Conservation (phyloP, 106 monocot genomes). For the Acorus gramineus region DNA sequence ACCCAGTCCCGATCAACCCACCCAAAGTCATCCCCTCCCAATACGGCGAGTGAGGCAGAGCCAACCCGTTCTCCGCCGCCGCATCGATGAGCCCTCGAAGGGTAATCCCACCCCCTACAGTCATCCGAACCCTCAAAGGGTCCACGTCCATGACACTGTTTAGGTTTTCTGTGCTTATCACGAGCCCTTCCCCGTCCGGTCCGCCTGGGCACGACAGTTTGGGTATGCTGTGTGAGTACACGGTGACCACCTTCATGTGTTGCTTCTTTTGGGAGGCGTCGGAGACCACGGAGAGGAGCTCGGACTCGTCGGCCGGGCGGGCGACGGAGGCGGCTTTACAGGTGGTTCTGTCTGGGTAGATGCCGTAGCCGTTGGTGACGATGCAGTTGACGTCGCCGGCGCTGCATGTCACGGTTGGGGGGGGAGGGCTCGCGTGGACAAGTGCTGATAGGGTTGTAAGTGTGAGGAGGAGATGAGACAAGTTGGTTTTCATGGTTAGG, state of each 20-base stretch:
- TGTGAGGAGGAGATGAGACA: no score
- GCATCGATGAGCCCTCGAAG: slow-evolving; percentile 24
- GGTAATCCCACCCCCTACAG: slow-evolving; percentile 28
- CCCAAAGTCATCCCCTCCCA: slow-evolving; percentile 47
- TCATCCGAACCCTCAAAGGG: slow-evolving; percentile 7
- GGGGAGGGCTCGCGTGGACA: slow-evolving; percentile 11
- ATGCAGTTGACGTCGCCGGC: slow-evolving; percentile 26
- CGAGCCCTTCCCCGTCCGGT: slow-evolving; percentile 8
- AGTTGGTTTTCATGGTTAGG: no score
- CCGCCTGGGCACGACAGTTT: slow-evolving; percentile 55
- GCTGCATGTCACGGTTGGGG: slow-evolving; percentile 18
- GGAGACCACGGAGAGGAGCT: slow-evolving; percentile 30
- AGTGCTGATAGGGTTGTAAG: no score
- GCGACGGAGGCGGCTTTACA: slow-evolving; percentile 18
- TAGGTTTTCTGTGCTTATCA: slow-evolving; percentile 36
- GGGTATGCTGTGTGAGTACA: slow-evolving; percentile 41
- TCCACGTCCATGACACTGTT: slow-evolving; percentile 20
- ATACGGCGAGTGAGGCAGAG: slow-evolving; percentile 25
- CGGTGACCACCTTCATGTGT: slow-evolving; percentile 42
- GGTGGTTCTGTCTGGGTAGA: slow-evolving; percentile 32
- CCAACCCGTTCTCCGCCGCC: slow-evolving; percentile 26
- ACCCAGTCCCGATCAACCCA: slow-evolving; percentile 37
- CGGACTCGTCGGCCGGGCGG: slow-evolving; percentile 23
- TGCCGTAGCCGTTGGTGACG: slow-evolving; percentile 39
- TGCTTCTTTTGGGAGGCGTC: slow-evolving; percentile 6